These are phyloP conservation scores for Zygosaccharomyces pseudorouxii DNA, from an alignment of 805 yeast genomes.

Conservation along the genomic window DNA sequence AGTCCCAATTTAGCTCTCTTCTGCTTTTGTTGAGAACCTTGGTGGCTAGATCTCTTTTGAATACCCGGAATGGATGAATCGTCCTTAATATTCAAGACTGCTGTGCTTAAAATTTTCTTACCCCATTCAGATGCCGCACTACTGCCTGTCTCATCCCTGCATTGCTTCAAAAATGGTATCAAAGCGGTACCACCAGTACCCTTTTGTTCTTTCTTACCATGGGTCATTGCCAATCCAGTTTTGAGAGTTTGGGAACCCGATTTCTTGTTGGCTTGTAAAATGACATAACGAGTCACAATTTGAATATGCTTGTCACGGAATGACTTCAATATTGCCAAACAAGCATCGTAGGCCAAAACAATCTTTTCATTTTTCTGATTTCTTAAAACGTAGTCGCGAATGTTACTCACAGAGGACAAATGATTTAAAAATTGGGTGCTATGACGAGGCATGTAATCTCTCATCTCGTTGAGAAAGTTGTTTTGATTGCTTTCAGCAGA, in stretches of 20 bases:
- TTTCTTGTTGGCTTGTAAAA: constrained; percentile 66
- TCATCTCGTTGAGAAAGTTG: constrained; percentile 76
- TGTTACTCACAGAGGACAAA: constrained; percentile 51
- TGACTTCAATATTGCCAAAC: constrained; percentile 79
- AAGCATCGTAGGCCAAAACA: constrained; percentile 75
- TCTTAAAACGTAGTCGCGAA: constrained; percentile 59
- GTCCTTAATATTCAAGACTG: constrained; percentile 34
- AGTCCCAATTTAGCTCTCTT: constrained; percentile 33
- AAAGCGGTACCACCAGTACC: constrained; percentile 96
- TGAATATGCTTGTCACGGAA: constrained; percentile 93
- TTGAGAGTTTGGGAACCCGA: constrained; percentile 58
- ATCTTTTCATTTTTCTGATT: constrained; percentile 49
- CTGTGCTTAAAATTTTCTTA: constrained; percentile 58
- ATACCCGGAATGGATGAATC: constrained; percentile 17
- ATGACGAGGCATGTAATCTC: constrained; percentile 82
- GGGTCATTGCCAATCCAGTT: constrained; percentile 53
- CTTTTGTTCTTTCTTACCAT: constrained; percentile 50
- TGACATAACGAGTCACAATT: constrained; percentile 81
- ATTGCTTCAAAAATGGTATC: constrained; percentile 88
- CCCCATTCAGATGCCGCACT: constrained; percentile 95
- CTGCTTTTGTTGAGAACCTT: constrained; percentile 6
- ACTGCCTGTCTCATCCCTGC: constrained; percentile 93
- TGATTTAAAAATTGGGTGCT: constrained; percentile 71
- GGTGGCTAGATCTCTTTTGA: constrained; percentile 11
- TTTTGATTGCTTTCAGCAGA: constrained; percentile 34